These are phyloP conservation scores for Saccharomycopsis selenospora DNA, from an alignment of 805 yeast genomes.

Conservation along the genomic window DNA sequence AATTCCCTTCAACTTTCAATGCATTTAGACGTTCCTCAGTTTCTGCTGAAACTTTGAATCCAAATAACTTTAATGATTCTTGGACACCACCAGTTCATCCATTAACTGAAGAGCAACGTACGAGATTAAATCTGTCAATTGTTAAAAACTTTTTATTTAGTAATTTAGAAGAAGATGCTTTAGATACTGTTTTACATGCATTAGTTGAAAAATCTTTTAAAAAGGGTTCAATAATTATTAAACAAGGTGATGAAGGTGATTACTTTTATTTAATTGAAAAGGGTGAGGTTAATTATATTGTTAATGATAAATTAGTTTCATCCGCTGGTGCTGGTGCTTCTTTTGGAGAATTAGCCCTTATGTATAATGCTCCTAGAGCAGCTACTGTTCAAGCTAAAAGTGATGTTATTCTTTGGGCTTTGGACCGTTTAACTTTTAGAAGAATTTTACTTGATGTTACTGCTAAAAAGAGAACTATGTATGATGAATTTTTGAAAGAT, in stretches of 20 bases:
- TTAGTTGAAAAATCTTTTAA: slow-evolving; percentile 61
- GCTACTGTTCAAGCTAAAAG: slow-evolving; percentile 79
- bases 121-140: slow-evolving; percentile 62
- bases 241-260: slow-evolving; percentile 94
- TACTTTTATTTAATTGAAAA: slow-evolving; percentile 79
- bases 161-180: slow-evolving; percentile 58
- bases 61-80: slow-evolving; percentile 58
- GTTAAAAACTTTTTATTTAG: slow-evolving; percentile 78
- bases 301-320: slow-evolving; percentile 57
- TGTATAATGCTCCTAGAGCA: slow-evolving; percentile 97
- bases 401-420: slow-evolving; percentile 78
- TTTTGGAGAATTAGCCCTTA: slow-evolving; percentile 93
- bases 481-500: slow-evolving; percentile 79
- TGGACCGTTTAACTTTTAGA: slow-evolving; percentile 89
- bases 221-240: slow-evolving; percentile 60
- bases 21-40: slow-evolving; percentile 85
- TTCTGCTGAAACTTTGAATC: slow-evolving; percentile 81
- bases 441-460: slow-evolving; percentile 87
- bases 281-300: slow-evolving; percentile 77
- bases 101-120: slow-evolving; percentile 54
- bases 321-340: slow-evolving; percentile 80
- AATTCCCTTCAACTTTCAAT: slow-evolving; percentile 56
- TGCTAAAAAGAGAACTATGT: slow-evolving; percentile 80
- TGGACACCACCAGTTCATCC: slow-evolving; percentile 71
- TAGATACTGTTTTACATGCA: slow-evolving; percentile 75